Evolutionary conservation across 306 rosid species (phyloP).

Genomic region (Abrus precatorius): DNA sequence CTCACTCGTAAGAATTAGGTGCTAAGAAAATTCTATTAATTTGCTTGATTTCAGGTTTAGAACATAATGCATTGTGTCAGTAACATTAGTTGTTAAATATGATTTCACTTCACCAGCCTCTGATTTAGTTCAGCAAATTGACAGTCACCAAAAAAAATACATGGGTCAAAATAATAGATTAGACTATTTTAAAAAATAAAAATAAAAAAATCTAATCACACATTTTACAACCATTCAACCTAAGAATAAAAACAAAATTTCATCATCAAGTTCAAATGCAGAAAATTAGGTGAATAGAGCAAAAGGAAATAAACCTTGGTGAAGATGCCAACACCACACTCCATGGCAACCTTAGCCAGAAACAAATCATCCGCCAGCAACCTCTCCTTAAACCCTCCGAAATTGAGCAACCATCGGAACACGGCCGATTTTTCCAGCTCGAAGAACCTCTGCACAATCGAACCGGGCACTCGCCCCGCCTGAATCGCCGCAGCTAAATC

Average conservation of each 20-base stretch:
- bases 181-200: not conserved
- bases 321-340: conserved; percentile 94
- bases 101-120: not conserved
- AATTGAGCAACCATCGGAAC: conserved; percentile 82
- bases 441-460: conserved; percentile 72
- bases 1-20: not conserved
- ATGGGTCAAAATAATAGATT: not conserved
- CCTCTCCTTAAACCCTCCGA: conserved; percentile 91
- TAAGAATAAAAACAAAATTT: not conserved
- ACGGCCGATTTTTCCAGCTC: conserved; percentile 81
- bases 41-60: conserved; percentile 18
- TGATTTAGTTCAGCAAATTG: conserved; percentile 20
- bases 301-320: conserved; percentile 69
- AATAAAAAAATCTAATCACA: not conserved
- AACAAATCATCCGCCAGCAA: conserved; percentile 93
- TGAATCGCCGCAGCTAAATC: conserved; percentile 80
- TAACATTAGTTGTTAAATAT: conserved; percentile 21
- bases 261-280: not conserved
- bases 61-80: conserved; percentile 8
- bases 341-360: conserved; percentile 86
- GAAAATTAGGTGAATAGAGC: not conserved
- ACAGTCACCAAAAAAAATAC: not conserved
- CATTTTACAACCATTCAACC: not conserved
- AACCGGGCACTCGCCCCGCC: conserved; percentile 80
- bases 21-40: conserved; percentile 1